Base-by-base conservation (phyloP, 2,329 filamentous ascomycete species). In the Ophiostoma perfectum region DNA sequence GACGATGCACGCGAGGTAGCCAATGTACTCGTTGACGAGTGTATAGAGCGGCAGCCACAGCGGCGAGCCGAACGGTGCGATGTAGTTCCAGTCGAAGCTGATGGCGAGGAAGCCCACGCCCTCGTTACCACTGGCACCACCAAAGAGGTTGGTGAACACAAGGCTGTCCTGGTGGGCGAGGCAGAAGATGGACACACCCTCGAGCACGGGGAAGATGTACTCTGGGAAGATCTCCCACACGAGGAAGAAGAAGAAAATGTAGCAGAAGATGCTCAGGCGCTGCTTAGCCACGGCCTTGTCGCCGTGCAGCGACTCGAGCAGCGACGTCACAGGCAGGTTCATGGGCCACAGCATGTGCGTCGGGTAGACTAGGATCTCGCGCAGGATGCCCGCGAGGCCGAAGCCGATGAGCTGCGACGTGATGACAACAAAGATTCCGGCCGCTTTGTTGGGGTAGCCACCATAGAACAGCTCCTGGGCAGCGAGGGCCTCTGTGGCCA, bases 371-470 rank as follows among this genome's bases (percentile, higher is more conserved):
- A 83, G 73, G 3, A 80, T 76, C 27, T 78, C 76, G 12, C 83
- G 78, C 72, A 84, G 73, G 36, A 84, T 69, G 12, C 82, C 82
- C 4, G 80, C 79, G 58, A 84, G 74, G 42, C 81, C 82, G 55
- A 81, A 84, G 0, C 82, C 82, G 18, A 84, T 76, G 9, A 81
- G 74, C 64, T 83, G 82, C 2, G 81, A 82, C 0, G 82, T 81
- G 8, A 84, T 72, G 0, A 78, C 75, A 44, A 82, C 72, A 70
- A 84, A 80, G 65, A 84, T 78, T 8, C 77, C 77, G 0, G 77
- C 77, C 2, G 74, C 79, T 5, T 76, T 75, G 70, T 75, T 78
- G 1, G 80, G 76, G 16, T 77, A 75, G 8, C 77, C 73, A 18
- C 77, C 75, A 68, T 84, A 84, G 73, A 78, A 84, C 2, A 84